A percentile compares a stretch with the other conserved stretches of the same genome.
These are phyloP conservation scores for Beauveria rudraprayagi DNA, from an alignment of 2,329 filamentous ascomycete species.

Conservation along the genomic window DNA sequence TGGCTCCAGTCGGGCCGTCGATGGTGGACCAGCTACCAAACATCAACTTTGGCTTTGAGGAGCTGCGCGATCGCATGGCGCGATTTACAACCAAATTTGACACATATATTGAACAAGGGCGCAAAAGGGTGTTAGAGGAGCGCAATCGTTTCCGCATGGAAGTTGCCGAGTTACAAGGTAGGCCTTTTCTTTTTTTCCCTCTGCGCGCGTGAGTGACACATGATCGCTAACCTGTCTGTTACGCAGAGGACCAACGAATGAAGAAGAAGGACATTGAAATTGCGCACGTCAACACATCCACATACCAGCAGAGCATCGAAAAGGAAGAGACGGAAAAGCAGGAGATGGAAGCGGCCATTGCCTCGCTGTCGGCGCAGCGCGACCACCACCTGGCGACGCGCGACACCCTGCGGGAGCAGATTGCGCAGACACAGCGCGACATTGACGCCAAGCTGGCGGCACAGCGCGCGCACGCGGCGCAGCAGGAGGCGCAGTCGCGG, in stretches of 20 bases:
- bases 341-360: conserved; percentile 62
- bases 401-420: conserved; percentile 51
- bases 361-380: conserved; percentile 49
- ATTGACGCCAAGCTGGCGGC: conserved; percentile 64
- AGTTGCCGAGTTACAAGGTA: conserved; percentile 83
- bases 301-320: conserved; percentile 64
- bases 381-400: conserved; percentile 51
- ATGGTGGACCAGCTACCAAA: conserved; percentile 74
- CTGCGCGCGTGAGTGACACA: too few species aligned
- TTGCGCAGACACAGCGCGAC: conserved; percentile 58
- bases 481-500: conserved; percentile 73
- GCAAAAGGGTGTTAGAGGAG: conserved; percentile 85
- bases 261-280: conserved; percentile 84
- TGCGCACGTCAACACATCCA: conserved; percentile 59
- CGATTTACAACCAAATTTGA: conserved; percentile 89
- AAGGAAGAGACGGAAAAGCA: conserved; percentile 70
- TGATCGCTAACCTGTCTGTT: not conserved
- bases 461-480: conserved; percentile 62
- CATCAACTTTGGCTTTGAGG: conserved; percentile 94
- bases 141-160: conserved; percentile 90
- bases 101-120: conserved; percentile 83
- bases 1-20: conserved; percentile 52
- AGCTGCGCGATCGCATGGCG: conserved; percentile 88
- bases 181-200: too few species aligned
- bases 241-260: conserved; percentile 80